phyloP scores from a whole-genome alignment of 352 stramenopile species.

The Pythium monospermum region DNA sequence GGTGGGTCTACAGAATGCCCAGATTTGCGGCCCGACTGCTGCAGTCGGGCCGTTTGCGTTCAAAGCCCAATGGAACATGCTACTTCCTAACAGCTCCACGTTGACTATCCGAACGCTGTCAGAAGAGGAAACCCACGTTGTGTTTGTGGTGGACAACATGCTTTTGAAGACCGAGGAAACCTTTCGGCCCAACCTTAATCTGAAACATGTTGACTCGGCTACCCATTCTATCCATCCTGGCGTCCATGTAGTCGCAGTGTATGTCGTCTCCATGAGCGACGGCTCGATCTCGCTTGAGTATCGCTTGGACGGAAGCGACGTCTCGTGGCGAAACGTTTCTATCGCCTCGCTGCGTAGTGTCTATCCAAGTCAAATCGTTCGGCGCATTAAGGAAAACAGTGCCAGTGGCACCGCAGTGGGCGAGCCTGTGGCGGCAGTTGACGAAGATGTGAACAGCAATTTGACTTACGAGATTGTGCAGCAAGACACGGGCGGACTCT shows the following conservation, averaged over 20 bases:
- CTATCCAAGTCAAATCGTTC: slow-evolving; percentile 2
- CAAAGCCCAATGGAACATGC: slow-evolving; percentile 7
- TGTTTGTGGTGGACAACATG: slow-evolving; percentile 21
- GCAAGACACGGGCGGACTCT: slow-evolving; percentile 11
- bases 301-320: not conserved
- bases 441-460: slow-evolving; percentile 5
- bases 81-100: slow-evolving; percentile 3
- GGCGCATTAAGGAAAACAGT: slow-evolving; percentile 15
- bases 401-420: slow-evolving; percentile 3
- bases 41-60: slow-evolving; percentile 6
- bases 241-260: slow-evolving; percentile 10
- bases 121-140: slow-evolving; percentile 4
- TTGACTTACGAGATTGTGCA: slow-evolving; percentile 12
- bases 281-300: slow-evolving; percentile 6
- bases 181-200: slow-evolving; percentile 10
- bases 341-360: not conserved
- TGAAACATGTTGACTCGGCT: slow-evolving; percentile 14
- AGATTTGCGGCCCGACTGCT: not conserved
- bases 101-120: slow-evolving; percentile 19
- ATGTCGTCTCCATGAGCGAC: slow-evolving; percentile 3
- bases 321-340: slow-evolving; percentile 13
- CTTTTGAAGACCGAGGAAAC: not conserved
- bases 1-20: slow-evolving; percentile 6
- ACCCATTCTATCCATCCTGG: slow-evolving; percentile 5
- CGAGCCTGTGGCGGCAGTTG: slow-evolving; percentile 3